phyloP scores from a whole-genome alignment of 2,329 filamentous ascomycete genomes.

The Myriosclerotinia duriaeana region DNA sequence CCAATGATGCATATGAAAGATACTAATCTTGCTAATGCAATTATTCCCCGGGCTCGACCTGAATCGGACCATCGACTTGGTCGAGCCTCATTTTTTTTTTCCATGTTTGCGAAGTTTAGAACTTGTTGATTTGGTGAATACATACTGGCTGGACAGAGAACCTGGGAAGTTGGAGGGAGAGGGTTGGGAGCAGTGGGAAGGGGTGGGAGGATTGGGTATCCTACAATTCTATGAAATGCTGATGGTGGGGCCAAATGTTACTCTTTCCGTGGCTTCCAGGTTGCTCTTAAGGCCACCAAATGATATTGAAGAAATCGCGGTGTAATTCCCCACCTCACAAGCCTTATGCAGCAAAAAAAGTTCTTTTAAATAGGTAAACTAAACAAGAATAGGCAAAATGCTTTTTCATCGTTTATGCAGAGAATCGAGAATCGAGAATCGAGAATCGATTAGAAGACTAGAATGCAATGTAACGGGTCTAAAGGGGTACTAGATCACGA shows the following conservation, averaged over 20 bases:
- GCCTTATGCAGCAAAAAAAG: slow-evolving; percentile 20
- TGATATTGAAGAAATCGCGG: not conserved
- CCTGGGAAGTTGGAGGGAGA: not conserved
- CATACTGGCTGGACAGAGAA: not conserved
- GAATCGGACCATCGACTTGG: not conserved
- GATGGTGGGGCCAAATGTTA: slow-evolving; percentile 1
- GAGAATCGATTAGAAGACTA: slow-evolving; percentile 5
- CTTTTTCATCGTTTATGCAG: not conserved
- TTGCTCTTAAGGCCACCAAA: slow-evolving; percentile 5
- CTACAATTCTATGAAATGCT: too few relatives aligned
- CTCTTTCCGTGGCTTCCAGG: too few relatives aligned
- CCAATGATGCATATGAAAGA: slow-evolving; percentile 10
- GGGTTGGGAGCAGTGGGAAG: not conserved
- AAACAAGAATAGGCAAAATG: not conserved
- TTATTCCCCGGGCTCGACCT: slow-evolving; percentile 14
- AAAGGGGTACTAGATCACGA: slow-evolving; percentile 2
- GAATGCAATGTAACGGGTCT: slow-evolving; percentile 14
- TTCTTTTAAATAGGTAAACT: not conserved
- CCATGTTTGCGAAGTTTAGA: not conserved
- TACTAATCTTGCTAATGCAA: slow-evolving; percentile 3
- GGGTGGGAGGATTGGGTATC: not conserved
- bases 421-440: slow-evolving; percentile 1
- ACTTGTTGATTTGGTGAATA: not conserved
- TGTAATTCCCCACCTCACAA: slow-evolving; percentile 21
- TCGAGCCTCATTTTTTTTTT: not conserved